Evolutionary conservation across 768 basidiomycete species (phyloP).

Genomic region (Agaricus bisporus): DNA sequence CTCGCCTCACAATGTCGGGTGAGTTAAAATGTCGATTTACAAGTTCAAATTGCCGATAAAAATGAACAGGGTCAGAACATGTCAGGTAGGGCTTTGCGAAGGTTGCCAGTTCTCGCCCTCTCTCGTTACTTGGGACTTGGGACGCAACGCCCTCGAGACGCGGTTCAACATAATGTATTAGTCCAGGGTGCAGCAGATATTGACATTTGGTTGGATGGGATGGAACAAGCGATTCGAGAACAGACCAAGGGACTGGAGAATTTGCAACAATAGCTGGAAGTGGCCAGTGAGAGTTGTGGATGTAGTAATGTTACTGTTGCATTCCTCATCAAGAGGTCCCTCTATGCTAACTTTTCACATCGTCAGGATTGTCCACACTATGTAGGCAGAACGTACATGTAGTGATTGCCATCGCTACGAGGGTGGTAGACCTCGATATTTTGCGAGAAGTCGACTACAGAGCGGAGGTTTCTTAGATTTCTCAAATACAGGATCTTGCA

Average conservation of each 20-base stretch:
- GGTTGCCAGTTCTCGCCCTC: constrained; percentile 91
- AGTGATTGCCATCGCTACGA: neutral
- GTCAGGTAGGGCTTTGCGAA: constrained; percentile 87
- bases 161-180: neutral
- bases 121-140: constrained; percentile 72
- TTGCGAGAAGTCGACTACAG: neutral
- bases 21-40: constrained; percentile 22
- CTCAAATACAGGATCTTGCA: neutral
- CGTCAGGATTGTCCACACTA: too few species aligned
- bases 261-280: constrained; percentile 2
- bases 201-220: constrained; percentile 77
- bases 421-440: neutral
- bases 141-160: constrained; percentile 9
- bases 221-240: constrained; percentile 68
- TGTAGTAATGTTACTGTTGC: neutral
- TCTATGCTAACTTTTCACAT: too few species aligned
- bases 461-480: neutral
- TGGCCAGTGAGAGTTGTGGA: neutral
- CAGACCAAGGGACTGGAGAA: constrained; percentile 44
- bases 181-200: constrained; percentile 33
- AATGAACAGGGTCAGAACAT: constrained; percentile 60
- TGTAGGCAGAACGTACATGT: neutral
- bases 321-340: neutral
- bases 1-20: constrained; percentile 82
- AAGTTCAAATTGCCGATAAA: neutral